Evolutionary conservation across 441 rosid genomes (phyloP), one percentile per base, ranked within the genome.

Genomic region (Gossypium gossypioides): DNA sequence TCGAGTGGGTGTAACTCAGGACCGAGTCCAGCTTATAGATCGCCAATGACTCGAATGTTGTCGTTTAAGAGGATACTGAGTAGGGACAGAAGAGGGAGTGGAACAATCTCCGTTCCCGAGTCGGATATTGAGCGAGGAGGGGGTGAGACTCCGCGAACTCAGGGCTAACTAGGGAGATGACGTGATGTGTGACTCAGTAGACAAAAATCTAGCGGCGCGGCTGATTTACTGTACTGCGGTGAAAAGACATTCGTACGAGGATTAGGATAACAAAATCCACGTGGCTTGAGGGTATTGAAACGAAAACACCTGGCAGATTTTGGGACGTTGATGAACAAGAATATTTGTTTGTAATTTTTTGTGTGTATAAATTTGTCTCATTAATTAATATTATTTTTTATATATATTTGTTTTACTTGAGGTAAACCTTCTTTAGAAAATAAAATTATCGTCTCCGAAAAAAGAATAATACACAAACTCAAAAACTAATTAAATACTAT

Each of bases 31-130:
- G 75, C 84, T 56, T 89, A 77, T 32, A 81, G 85, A 60, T 93
- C 98, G 51, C 96, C 97, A 18, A 78, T 88, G 87, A 80, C 86
- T 73, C 86, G 96, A 18, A 85, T 91, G 89, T 42, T 91, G 68
- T 91, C 98, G 5, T 85, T 91, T 22, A 88, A 27, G 78, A 82
- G 91, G 81, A 88, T 93, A 64, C 50, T 93, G 27, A 88, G 88
- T 65, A 75, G 94, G 74, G 98, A 92, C 0, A 69, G 84, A 25
- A 82, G 88, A 69, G 73, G 29, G 15, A 54, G 7, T 29, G 61
- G 62, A 16, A 18, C 82, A 56, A 72, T 55, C 27, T 51, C 67
- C 19, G 70, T 24, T 54, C 15, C 72, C 12, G 91, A 86, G 80
- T 42, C 48, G 12, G 93, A 91, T 54, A 29, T 85, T 3, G 93